Base-by-base conservation (phyloP, 805 yeast species). In the Metschnikowia gelsemii region DNA sequence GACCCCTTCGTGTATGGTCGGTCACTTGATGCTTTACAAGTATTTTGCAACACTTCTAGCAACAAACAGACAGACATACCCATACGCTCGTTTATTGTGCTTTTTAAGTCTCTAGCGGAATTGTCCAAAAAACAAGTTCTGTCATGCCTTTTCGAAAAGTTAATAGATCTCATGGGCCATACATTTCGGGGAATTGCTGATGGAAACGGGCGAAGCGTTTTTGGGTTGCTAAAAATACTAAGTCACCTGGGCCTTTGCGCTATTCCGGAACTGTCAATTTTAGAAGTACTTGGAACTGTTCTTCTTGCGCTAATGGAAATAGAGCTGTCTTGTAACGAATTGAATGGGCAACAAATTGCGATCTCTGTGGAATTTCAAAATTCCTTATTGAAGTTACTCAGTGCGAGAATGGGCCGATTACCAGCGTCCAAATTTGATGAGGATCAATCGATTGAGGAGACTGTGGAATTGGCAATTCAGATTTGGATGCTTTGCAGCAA, bases 401-500 rank as follows among this genome's bases (percentile, higher is more conserved):
- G 63, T 35, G 35, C 35, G 7, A 61, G 57, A 21, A 68, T 70
- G 73, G 63, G 70, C 4, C 47, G 68, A 13, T 54, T 64, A 23
- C 71, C 73, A 1, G 41, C 61, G 25, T 54, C 56, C 4, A 56
- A 53, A 17, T 25, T 49, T 5, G 17, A 42, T 1, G 56, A 56
- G 11, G 70, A 66, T 21, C 38, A 35, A 2, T 38, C 39, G 25
- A 47, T 60, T 1, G 57, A 46, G 5, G 45, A 38, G 18, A 34
- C 55, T 3, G 54, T 68, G 8, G 72, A 68, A 40, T 36, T 47
- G 13, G 40, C 53, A 18, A 52, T 68, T n/a, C 49, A 52, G 13
- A 42, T 60, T 1, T 70, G 74, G 74, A 47, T 63, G 8, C 35
- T 50, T 40, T 19, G 43, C 53, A n/a, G 47, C 42, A 29, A 33